phyloP scores from a whole-genome alignment of 129 eudicot genomes.

The Scalesia atractyloides region DNA sequence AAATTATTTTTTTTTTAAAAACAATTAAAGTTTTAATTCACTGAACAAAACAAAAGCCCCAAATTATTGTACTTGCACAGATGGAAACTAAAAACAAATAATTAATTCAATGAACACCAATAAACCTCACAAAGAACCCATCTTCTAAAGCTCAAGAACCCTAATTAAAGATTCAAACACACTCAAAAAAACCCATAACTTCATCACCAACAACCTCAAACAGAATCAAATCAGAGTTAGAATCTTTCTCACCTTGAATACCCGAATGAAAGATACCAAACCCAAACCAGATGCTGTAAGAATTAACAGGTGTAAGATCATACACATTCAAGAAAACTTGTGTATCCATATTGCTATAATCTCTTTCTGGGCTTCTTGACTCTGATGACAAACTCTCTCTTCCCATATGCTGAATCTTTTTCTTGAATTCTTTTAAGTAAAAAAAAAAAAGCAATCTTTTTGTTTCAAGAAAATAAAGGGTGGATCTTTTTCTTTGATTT shows the following conservation, averaged over 20 bases:
- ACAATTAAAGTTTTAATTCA: not conserved
- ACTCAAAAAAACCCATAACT: not conserved
- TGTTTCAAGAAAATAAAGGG: conserved; percentile 1
- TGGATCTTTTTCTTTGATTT: not conserved
- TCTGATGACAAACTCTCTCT: conserved; percentile 28
- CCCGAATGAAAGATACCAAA: conserved; percentile 67
- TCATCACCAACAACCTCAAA: not conserved
- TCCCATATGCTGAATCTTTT: conserved; percentile 15
- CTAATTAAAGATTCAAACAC: too few species aligned
- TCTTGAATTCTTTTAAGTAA: too few species aligned
- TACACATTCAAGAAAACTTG: conserved; percentile 51
- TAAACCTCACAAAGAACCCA: too few species aligned
- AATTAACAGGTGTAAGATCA: conserved; percentile 56
- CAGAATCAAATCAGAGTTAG: not conserved
- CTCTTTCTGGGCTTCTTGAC: conserved; percentile 33
- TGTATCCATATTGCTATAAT: conserved; percentile 32
- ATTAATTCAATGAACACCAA: too few species aligned
- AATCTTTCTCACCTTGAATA: conserved; percentile 35
- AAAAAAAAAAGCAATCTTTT: not conserved
- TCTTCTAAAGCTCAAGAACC: too few species aligned
- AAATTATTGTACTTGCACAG: too few species aligned
- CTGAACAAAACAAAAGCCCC: not conserved
- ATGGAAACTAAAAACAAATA: too few species aligned
- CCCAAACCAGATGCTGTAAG: conserved; percentile 53
- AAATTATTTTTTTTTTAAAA: too few species aligned